These are phyloP conservation scores for Rhodotorula sp. DNA, from an alignment of 1,284 basidiomycete species.

Conservation along the genomic window DNA sequence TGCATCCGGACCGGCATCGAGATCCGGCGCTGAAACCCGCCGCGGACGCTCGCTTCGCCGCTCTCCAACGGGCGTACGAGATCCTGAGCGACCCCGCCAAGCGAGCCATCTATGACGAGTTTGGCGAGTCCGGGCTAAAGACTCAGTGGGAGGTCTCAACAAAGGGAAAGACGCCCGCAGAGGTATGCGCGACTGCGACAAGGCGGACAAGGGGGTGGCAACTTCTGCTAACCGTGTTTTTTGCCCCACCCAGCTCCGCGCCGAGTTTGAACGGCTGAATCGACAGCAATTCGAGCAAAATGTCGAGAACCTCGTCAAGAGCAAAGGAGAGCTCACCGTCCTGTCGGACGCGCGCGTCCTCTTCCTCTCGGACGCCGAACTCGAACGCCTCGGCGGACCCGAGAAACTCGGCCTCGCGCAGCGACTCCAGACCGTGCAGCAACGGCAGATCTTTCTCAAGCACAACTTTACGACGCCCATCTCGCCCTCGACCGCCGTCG, in stretches of 20 bases:
- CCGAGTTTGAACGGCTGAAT: conserved; percentile 54
- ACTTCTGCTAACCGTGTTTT: not conserved
- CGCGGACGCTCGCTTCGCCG: conserved; percentile 65
- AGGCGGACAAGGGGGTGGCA: too few relatives aligned
- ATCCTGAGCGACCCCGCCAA: conserved; percentile 70
- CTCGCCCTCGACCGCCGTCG: conserved; percentile 27
- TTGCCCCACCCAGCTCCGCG: conserved; percentile 51
- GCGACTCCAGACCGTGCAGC: conserved; percentile 22
- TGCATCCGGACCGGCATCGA: conserved; percentile 80
- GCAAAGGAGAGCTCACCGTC: conserved; percentile 48
- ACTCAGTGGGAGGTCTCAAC: conserved; percentile 54
- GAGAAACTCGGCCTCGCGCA: conserved; percentile 14
- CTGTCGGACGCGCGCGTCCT: conserved; percentile 34
- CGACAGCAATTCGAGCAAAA: conserved; percentile 54
- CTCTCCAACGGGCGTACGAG: conserved; percentile 63
- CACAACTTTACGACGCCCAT: conserved; percentile 39
- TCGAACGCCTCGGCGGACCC: conserved; percentile 17
- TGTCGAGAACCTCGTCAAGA: conserved; percentile 55
- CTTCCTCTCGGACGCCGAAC: conserved; percentile 30
- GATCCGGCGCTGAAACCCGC: conserved; percentile 59
- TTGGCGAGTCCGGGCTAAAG: conserved; percentile 63
- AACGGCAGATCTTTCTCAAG: conserved; percentile 35
- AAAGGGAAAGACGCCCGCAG: conserved; percentile 55
- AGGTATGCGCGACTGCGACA: conserved; percentile 52
- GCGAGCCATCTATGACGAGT: conserved; percentile 71